Percentiles rank a stretch among this genome's conserved stretches.
phyloP scores from a whole-genome alignment of 2,329 filamentous ascomycete genomes.

The Phaeosphaeria sp. region DNA sequence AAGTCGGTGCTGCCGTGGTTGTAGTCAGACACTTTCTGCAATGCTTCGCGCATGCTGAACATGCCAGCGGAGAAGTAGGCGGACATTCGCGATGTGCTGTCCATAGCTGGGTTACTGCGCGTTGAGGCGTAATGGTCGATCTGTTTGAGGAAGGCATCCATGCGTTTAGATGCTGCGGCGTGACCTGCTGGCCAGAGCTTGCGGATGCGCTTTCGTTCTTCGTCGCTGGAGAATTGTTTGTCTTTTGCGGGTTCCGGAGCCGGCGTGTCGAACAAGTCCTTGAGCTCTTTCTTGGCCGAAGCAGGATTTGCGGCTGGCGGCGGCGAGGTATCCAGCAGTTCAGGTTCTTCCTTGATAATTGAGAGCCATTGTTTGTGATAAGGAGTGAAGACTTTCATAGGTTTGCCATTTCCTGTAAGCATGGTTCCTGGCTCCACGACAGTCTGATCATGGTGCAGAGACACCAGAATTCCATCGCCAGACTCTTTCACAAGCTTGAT shows the following conservation, averaged over 20 bases:
- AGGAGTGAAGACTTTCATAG: constrained; percentile 61
- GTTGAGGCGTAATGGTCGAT: constrained; percentile 50
- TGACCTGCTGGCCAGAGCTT: constrained; percentile 56
- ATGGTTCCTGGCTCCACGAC: constrained; percentile 56
- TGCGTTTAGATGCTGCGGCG: constrained; percentile 50
- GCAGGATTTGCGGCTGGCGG: constrained; percentile 50
- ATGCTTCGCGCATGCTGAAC: constrained; percentile 55
- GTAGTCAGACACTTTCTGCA: constrained; percentile 50
- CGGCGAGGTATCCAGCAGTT: constrained; percentile 52
- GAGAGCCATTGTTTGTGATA: constrained; percentile 58
- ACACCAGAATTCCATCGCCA: constrained; percentile 49
- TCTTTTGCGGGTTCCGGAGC: constrained; percentile 48
- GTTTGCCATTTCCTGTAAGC: constrained; percentile 51
- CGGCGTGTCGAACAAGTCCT: constrained; percentile 38
- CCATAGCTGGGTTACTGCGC: constrained; percentile 51
- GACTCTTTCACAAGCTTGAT: constrained; percentile 51
- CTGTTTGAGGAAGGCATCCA: constrained; percentile 52
- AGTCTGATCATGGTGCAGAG: constrained; percentile 58
- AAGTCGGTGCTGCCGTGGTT: constrained; percentile 55
- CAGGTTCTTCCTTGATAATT: constrained; percentile 51
- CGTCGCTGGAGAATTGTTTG: constrained; percentile 50
- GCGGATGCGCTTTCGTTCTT: constrained; percentile 50
- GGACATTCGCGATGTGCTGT: constrained; percentile 52
- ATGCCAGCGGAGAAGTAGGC: constrained; percentile 56
- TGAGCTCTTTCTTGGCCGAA: constrained; percentile 33